Evolutionary conservation across 768 basidiomycete species (phyloP).

Genomic region (Lactarius hatsudake): DNA sequence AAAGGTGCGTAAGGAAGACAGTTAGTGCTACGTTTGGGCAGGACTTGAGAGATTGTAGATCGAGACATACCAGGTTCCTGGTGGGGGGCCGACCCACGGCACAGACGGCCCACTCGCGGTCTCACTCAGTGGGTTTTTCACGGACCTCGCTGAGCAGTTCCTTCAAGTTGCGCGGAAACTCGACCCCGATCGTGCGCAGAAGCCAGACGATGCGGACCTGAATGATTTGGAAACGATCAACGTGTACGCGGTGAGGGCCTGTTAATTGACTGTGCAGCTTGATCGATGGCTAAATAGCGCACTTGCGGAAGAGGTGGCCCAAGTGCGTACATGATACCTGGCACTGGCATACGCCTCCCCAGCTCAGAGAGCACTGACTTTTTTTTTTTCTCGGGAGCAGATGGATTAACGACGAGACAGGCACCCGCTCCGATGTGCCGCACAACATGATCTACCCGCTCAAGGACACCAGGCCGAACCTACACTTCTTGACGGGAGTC

Average conservation of each 20-base stretch:
- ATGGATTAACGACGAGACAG: conserved; percentile 49
- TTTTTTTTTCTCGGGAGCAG: conserved; percentile 33
- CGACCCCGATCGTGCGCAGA: conserved; percentile 27
- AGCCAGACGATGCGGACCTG: conserved; percentile 20
- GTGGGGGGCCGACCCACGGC: conserved; percentile 41
- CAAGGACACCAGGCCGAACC: conserved; percentile 34
- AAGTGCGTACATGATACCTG: conserved; percentile 38
- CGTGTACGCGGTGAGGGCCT: conserved; percentile 22
- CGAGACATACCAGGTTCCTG: conserved; percentile 40
- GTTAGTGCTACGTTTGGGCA: neutral
- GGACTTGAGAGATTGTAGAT: conserved; percentile 28
- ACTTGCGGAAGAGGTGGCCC: conserved; percentile 46
- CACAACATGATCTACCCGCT: conserved; percentile 41
- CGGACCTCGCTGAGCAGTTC: conserved; percentile 31
- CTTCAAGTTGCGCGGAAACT: conserved; percentile 29
- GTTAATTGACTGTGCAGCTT: too few relatives aligned
- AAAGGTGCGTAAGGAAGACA: conserved; percentile 46
- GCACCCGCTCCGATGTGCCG: conserved; percentile 54
- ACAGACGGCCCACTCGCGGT: conserved; percentile 43
- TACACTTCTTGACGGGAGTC: conserved; percentile 35
- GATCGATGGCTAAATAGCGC: neutral
- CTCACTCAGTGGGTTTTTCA: conserved; percentile 31
- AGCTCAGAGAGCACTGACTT: neutral
- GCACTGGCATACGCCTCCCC: neutral
- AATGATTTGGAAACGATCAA: conserved; percentile 30